A percentile compares a stretch with the other conserved stretches of the same genome.
Evolutionary conservation across 768 basidiomycete genomes (phyloP).

Genomic region (Suillus discolor): DNA sequence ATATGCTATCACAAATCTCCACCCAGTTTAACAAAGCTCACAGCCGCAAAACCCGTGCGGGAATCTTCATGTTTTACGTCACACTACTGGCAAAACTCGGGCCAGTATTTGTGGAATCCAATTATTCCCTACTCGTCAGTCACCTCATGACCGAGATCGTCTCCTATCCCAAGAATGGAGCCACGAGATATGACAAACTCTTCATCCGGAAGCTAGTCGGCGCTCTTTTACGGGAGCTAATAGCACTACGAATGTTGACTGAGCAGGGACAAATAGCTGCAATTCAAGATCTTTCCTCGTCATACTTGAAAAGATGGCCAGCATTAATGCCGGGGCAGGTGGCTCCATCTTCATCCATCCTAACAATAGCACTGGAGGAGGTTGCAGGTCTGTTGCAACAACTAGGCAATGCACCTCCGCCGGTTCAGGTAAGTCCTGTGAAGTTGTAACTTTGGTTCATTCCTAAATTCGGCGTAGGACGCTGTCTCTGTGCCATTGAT

Average conservation of each 20-base stretch:
- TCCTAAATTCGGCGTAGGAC: slow-evolving; percentile 49
- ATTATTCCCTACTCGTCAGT: slow-evolving; percentile 76
- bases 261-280: slow-evolving; percentile 94
- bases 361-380: slow-evolving; percentile 79
- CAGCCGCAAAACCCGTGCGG: slow-evolving; percentile 74
- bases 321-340: slow-evolving; percentile 87
- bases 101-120: slow-evolving; percentile 72
- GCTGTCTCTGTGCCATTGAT: slow-evolving; percentile 84
- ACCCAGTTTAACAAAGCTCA: slow-evolving; percentile 77
- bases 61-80: slow-evolving; percentile 88
- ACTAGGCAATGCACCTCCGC: slow-evolving; percentile 89
- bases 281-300: slow-evolving; percentile 80
- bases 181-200: slow-evolving; percentile 73
- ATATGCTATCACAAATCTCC: slow-evolving; percentile 86
- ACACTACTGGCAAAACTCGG: slow-evolving; percentile 79
- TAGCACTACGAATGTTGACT: slow-evolving; percentile 86
- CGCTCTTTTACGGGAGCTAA: slow-evolving; percentile 79
- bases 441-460: neutral
- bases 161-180: slow-evolving; percentile 52
- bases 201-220: slow-evolving; percentile 73
- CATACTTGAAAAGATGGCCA: slow-evolving; percentile 90
- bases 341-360: slow-evolving; percentile 64
- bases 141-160: slow-evolving; percentile 84
- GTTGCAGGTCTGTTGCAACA: slow-evolving; percentile 85
- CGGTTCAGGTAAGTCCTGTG: slow-evolving; percentile 64